phyloP scores from a whole-genome alignment of 148 eudicot genomes.

The Rhododendron henanense region DNA sequence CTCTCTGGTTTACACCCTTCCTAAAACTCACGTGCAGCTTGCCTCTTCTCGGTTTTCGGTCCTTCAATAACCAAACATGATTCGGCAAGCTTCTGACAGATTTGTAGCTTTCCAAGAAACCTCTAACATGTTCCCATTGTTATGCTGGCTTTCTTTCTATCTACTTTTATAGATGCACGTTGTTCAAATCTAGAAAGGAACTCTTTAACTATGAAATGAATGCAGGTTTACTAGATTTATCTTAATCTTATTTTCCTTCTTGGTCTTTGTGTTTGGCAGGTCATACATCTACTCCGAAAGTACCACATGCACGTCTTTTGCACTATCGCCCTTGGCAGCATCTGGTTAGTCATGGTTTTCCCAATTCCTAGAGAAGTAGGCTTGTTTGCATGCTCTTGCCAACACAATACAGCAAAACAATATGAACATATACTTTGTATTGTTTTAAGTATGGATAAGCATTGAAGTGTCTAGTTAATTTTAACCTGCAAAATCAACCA shows the following conservation, averaged over 20 bases:
- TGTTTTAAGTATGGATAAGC: background rate
- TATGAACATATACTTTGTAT: background rate
- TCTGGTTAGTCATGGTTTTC: constrained; percentile 17
- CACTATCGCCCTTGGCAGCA: constrained; percentile 16
- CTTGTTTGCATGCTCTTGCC: background rate
- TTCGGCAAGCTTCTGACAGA: background rate
- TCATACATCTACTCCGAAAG: constrained; percentile 7
- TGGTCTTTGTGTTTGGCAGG: constrained; percentile 13
- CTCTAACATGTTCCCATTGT: background rate
- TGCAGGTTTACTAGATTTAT: background rate
- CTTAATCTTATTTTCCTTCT: background rate
- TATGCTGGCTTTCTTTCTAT: background rate
- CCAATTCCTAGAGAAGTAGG: background rate
- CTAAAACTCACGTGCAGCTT: background rate
- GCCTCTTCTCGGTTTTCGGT: background rate
- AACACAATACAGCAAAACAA: background rate
- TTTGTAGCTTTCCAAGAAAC: background rate
- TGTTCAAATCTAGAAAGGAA: background rate
- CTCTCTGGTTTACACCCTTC: background rate
- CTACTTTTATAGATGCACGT: background rate
- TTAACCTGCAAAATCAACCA: background rate
- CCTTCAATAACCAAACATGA: background rate
- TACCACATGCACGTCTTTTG: background rate
- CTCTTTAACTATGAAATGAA: background rate
- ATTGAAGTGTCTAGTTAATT: background rate